Evolutionary conservation across 495 filamentous ascomycete species (phyloP), one percentile per base, ranked within the genome.

Genomic region (Elaphomyces granulatus): DNA sequence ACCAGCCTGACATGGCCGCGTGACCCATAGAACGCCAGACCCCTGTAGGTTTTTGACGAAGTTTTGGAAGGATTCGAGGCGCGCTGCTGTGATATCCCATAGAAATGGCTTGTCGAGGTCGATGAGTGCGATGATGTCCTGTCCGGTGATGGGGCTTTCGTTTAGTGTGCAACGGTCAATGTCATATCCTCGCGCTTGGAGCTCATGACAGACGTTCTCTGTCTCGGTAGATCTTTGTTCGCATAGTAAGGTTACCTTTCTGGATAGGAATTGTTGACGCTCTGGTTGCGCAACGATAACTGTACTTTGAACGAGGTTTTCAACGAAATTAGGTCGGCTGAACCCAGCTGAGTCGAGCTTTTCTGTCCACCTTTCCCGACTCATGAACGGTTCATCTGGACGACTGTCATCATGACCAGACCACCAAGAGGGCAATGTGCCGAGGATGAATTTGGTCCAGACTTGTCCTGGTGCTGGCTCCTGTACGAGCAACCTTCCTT

Each of bases 261-360:
- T n/a, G n/a, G n/a, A n/a, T n/a, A n/a, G n/a, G n/a, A n/a, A n/a
- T n/a, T n/a, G n/a, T n/a, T n/a, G n/a, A n/a, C n/a, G n/a, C n/a
- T n/a, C n/a, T n/a, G n/a, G n/a, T n/a, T n/a, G n/a, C n/a, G n/a
- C n/a, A n/a, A n/a, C n/a, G n/a, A n/a, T n/a, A n/a, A n/a, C n/a
- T n/a, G n/a, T n/a, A n/a, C n/a, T n/a, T n/a, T n/a, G n/a, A n/a
- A n/a, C n/a, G n/a, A n/a, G n/a, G n/a, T n/a, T n/a, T n/a, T n/a
- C n/a, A n/a, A n/a, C n/a, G n/a, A n/a, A n/a, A n/a, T n/a, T n/a
- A n/a, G n/a, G n/a, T n/a, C n/a, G n/a, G n/a, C n/a, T n/a, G n/a
- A n/a, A n/a, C 0, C 58, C 63, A 3, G 59, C 54, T 1, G 7
- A 37, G 18, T 38, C 38, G 0, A 66, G 46, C 32, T 64, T 57